Base-by-base conservation (phyloP, 129 eudicot species). In the Gnaphalium uliginosum region DNA sequence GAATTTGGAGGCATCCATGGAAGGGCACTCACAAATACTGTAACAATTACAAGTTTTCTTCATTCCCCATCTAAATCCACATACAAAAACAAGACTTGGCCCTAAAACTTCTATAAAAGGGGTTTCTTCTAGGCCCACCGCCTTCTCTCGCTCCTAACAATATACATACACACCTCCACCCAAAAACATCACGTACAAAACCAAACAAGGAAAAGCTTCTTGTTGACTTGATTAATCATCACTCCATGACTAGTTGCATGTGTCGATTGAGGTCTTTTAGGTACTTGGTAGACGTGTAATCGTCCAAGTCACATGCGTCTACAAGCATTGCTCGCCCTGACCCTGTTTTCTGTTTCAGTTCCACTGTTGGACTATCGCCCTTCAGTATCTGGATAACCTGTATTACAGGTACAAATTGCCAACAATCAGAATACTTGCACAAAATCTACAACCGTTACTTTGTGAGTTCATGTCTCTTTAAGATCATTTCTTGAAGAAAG, bases 261-360 rank as follows among this genome's bases (percentile, higher is more conserved):
- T 95, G 99, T 8, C 99, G 99, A 81, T 87, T 73, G 23, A 95
- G 91, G 76, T 91, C 97, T 69, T 87, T 86, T 27, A 89, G 92
- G 80, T 95, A 91, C 15, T 89, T 80, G 6, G 94, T 79, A 15
- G 80, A 37, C 66, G 85, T 85, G 79, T 95, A 95, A n/a, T 85
- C 94, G 13, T 94, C 97, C 74, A 89, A 57, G 70, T 89, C 90
- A 59, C 91, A 84, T 6, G 87, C 90, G 43, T 95, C 94, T 24
- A 83, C 22, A 13, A 82, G 50, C 54, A 84, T 7, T 33, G 93
- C 73, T 69, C 89, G 70, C 13, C 81, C 85, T 63, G 87, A 88
- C 26, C 76, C 63, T 0, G 91, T 72, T 69, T 84, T 88, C 29
- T 82, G 89, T 73, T 86, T 86, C 62, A 78, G 29, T 25, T 90